A percentile compares a stretch with the other conserved stretches of the same genome.
Evolutionary conservation across 176 grass and related monocot genomes (phyloP).

Genomic region (Pharus latifolius): DNA sequence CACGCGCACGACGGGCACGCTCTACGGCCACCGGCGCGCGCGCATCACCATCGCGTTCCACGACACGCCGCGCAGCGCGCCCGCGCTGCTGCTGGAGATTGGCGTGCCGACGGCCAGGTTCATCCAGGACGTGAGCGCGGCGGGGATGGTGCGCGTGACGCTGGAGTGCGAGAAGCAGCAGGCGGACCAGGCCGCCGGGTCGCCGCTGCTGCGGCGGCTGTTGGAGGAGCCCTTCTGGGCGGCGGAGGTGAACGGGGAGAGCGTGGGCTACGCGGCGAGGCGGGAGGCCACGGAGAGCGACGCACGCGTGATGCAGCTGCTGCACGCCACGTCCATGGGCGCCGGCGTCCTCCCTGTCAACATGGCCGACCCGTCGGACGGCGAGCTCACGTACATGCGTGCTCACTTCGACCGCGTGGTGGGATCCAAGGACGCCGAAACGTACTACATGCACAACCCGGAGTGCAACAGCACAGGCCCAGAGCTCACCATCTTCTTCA

Average conservation of each 20-base stretch:
- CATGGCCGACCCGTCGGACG: slow-evolving; percentile 46
- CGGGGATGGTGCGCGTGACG: slow-evolving; percentile 54
- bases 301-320: slow-evolving; percentile 64
- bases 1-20: slow-evolving; percentile 55
- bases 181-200: background rate
- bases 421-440: slow-evolving; percentile 81
- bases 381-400: slow-evolving; percentile 87
- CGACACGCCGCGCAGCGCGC: slow-evolving; percentile 44
- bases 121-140: slow-evolving; percentile 75
- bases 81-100: slow-evolving; percentile 59
- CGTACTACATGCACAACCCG: slow-evolving; percentile 88
- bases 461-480: slow-evolving; percentile 41
- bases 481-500: slow-evolving; percentile 84
- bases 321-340: slow-evolving; percentile 73
- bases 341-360: slow-evolving; percentile 74
- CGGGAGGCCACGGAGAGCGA: slow-evolving; percentile 56
- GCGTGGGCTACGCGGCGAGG: slow-evolving; percentile 53
- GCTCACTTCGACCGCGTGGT: slow-evolving; percentile 66
- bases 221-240: slow-evolving; percentile 71
- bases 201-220: background rate
- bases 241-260: slow-evolving; percentile 67
- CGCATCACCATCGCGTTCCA: slow-evolving; percentile 74
- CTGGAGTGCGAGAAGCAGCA: slow-evolving; percentile 85
- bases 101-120: slow-evolving; percentile 56
- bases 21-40: slow-evolving; percentile 57